Evolutionary conservation across 2,329 filamentous ascomycete species (phyloP), one percentile per base, ranked within the genome.

Genomic region (Gnomoniopsis sp.): DNA sequence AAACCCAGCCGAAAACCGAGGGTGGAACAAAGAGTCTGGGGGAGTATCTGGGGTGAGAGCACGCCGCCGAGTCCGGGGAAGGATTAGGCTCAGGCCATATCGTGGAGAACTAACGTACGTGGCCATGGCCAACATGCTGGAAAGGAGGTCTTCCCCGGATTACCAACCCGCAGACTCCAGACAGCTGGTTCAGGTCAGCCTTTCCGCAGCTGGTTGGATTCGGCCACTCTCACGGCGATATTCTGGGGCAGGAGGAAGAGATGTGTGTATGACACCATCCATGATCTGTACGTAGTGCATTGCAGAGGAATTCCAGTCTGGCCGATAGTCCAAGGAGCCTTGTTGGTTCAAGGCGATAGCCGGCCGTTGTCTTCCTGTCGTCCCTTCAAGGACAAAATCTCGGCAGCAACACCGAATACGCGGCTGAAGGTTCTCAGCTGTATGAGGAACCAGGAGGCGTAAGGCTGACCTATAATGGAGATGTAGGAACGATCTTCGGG

Each of bases 181-280:
- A 6, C 3, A 36, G 33, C 30, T 51, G n/a, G 38, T n/a, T n/a
- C 38, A 12, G 21, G 30, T 30, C 33, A 44, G n/a, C 2, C n/a
- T 14, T 10, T 17, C 33, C 38, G 33, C 23, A 34, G 34, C 26
- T 47, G 19, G 44, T 41, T 47, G 21, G 30, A 49, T 46, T 60
- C 58, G 58, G 58, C 58, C 58, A 30, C 47, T 49, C 58, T 60
- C 50, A 34, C 58, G 58, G 58, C 52, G 58, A 53, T 60, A 60
- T 60, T 60, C 50, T 60, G 58, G 54, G 46, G 36, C 54, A 22
- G 10, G n/a, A 41, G 47, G 22, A 21, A 30, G n/a, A 52, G 21
- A 21, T 48, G 8, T 43, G 38, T 12, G 19, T 54, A 7, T 15
- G 22, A 22, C 34, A 11, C 6, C 26, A 21, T 51, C 34, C 12